phyloP scores from a whole-genome alignment of 441 rosid genomes.

The Jatropha podagrica region DNA sequence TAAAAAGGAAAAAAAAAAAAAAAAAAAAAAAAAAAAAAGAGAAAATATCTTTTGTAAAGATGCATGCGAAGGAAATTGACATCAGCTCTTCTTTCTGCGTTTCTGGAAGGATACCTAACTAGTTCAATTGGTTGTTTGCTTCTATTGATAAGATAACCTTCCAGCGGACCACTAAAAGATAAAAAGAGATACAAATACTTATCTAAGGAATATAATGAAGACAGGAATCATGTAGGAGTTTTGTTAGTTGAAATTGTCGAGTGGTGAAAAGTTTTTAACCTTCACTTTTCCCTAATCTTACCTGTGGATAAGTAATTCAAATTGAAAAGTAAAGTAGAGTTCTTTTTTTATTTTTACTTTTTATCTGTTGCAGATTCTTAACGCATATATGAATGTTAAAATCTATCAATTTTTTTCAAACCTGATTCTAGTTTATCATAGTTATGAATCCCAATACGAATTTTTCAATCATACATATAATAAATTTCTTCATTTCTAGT shows the following conservation, averaged over 20 bases:
- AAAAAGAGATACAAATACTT: background rate
- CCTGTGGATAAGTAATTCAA: background rate
- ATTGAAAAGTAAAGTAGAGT: background rate
- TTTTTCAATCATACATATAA: background rate
- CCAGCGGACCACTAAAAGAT: constrained; percentile 10
- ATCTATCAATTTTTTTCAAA: background rate
- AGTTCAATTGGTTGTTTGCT: constrained; percentile 6
- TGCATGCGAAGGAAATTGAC: constrained; percentile 10
- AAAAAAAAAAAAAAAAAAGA: background rate
- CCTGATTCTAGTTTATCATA: background rate
- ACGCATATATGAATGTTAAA: background rate
- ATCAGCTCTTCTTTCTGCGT: constrained; percentile 10
- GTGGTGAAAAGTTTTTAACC: background rate
- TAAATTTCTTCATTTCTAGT: too few species aligned
- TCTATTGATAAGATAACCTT: background rate
- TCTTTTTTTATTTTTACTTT: background rate
- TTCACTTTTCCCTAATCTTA: background rate
- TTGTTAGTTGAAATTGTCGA: background rate
- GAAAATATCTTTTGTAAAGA: constrained; percentile 4
- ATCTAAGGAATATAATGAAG: background rate
- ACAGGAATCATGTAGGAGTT: background rate
- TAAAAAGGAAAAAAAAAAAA: background rate
- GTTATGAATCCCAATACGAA: background rate
- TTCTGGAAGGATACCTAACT: background rate
- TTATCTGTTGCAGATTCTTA: background rate